These are phyloP conservation scores for Skeletonema grethae DNA, from an alignment of 108 stramenopile species.

Conservation along the genomic window DNA sequence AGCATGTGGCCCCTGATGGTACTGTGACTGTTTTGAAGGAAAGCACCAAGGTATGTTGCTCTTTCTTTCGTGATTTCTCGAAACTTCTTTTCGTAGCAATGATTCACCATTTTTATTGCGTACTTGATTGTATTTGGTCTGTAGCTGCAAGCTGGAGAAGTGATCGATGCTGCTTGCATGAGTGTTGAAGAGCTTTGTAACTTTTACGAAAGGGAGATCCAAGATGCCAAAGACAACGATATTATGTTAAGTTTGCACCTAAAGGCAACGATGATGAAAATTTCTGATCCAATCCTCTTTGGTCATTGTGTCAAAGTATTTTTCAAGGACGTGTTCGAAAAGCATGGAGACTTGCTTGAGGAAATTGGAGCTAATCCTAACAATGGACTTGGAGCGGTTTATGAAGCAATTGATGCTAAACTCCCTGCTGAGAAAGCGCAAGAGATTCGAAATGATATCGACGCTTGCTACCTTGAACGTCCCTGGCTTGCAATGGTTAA, in stretches of 20 bases:
- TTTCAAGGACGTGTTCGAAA: slow-evolving; percentile 89
- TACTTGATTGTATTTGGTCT: not conserved
- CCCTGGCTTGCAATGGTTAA: slow-evolving; percentile 96
- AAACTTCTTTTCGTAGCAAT: not conserved
- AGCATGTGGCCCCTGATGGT: slow-evolving; percentile 66
- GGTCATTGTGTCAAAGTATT: slow-evolving; percentile 89
- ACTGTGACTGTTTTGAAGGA: slow-evolving; percentile 74
- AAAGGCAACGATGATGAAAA: slow-evolving; percentile 97
- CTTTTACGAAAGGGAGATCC: slow-evolving; percentile 82
- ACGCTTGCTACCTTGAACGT: slow-evolving; percentile 80
- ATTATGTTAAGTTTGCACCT: slow-evolving; percentile 82
- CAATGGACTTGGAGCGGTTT: slow-evolving; percentile 79
- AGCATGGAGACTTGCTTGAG: slow-evolving; percentile 77
- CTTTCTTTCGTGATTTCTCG: not conserved
- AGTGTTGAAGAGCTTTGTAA: slow-evolving; percentile 59
- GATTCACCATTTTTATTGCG: not conserved
- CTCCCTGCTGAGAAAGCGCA: slow-evolving; percentile 55
- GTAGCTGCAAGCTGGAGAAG: slow-evolving; percentile 75
- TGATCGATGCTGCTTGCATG: slow-evolving; percentile 87
- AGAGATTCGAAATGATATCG: slow-evolving; percentile 77
- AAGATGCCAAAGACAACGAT: slow-evolving; percentile 86
- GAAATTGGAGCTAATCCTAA: slow-evolving; percentile 92
- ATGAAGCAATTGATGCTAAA: slow-evolving; percentile 66
- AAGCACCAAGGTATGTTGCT: slow-evolving; percentile 31
- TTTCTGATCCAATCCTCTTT: slow-evolving; percentile 93